Base-by-base conservation (phyloP, 805 yeast genomes). In the Isabelozyma pseudorhagii region DNA sequence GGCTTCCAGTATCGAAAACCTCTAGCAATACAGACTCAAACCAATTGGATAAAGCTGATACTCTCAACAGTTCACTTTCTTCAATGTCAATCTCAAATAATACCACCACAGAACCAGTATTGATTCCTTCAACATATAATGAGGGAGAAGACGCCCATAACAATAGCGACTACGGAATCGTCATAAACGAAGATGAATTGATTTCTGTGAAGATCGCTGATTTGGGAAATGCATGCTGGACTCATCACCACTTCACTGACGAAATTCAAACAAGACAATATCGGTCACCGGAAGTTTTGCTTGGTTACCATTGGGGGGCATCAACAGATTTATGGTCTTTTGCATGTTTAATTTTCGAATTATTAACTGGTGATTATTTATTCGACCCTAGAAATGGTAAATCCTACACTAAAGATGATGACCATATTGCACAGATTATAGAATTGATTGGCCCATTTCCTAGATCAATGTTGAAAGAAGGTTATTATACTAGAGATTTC, bases 301-400 rank as follows among this genome's bases (percentile, higher is more conserved):
- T 84, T 39, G 94, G 96, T 0, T 80, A 87, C 8, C 76, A 81
- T 31, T 94, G 99, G 99, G 99, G 99, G 0, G 91, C 96, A 46
- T 84, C 93, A 48, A 85, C 96, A 1, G 99, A 94, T 68, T 79
- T 93, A 44, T 94, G 99, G 99, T 88, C 97, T n/a, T 75, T 88
- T 59, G 97, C 96, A 0, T 92, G 98, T 69, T 70, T 94, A 60
- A 75, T 88, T 1, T 94, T 94, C 69, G 99, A 94, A 71, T 75
- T 94, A 21, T 68, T 93, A 42, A 93, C 99, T 0, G 98, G 98
- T 3, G 98, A 93, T 67, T 92, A 92, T 61, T 68, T 94, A 45
- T 94, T 93, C 66, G 97, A 93, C 65, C 99, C 99, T 5, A 81
- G 83, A 46, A 82, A 82, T 53, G 91, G 92, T 1, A 81, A 80